Conservation (phyloP, 2,329 filamentous ascomycete species). For the Xylariaceae sp. region DNA sequence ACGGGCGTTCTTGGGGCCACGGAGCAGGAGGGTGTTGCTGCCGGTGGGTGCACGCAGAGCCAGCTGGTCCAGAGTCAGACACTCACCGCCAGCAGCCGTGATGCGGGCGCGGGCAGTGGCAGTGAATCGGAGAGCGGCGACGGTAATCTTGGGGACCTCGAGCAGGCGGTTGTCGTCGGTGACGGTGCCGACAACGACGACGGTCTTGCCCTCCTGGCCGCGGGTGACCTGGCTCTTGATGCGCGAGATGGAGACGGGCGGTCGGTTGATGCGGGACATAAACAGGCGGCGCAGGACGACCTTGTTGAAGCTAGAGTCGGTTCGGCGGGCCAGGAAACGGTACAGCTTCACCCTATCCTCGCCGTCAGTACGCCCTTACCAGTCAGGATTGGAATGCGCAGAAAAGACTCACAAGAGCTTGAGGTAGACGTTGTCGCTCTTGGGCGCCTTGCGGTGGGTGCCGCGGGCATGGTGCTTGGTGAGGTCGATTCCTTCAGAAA, state of each 20-base stretch:
- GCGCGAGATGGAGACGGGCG: constrained; percentile 88
- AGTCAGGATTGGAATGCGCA: too few species aligned
- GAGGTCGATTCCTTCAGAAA: constrained; percentile 59
- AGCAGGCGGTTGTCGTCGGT: constrained; percentile 96
- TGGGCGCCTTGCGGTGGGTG: constrained; percentile 86
- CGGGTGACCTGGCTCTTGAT: constrained; percentile 66
- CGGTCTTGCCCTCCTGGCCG: constrained; percentile 68
- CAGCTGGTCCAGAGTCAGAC: constrained; percentile 93
- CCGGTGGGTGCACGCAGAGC: constrained; percentile 92
- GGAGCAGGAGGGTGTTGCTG: constrained; percentile 92
- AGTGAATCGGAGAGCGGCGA: constrained; percentile 95
- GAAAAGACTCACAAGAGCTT: constrained; percentile 61
- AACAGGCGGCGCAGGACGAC: constrained; percentile 94
- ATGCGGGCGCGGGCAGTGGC: constrained; percentile 92
- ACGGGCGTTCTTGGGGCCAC: constrained; percentile 95
- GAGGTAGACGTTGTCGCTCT: constrained; percentile 97
- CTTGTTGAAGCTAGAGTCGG: constrained; percentile 98
- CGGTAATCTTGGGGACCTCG: constrained; percentile 81
- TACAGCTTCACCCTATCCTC: constrained; percentile 83
- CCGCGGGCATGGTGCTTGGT: constrained; percentile 60
- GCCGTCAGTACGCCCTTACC: too few species aligned
- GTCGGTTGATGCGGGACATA: constrained; percentile 98
- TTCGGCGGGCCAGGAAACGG: constrained; percentile 92
- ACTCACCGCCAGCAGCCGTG: constrained; percentile 86
- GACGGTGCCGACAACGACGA: constrained; percentile 90